phyloP scores from a whole-genome alignment of 129 eudicot species.

The Lactuca saligna region DNA sequence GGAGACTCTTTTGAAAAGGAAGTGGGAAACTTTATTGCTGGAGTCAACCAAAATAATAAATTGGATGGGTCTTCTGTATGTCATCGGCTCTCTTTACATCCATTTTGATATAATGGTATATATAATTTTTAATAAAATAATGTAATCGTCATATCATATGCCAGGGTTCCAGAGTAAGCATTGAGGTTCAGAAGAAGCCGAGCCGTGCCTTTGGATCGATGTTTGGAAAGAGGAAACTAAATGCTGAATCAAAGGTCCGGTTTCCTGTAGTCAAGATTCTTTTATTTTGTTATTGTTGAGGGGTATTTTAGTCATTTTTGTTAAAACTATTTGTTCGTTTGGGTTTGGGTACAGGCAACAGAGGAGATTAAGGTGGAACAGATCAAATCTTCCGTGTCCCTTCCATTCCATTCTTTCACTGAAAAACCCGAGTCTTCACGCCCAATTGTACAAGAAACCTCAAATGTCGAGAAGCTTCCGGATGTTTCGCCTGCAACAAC shows the following conservation, averaged over 20 bases:
- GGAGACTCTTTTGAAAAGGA: slow-evolving; percentile 36
- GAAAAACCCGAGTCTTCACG: slow-evolving; percentile 31
- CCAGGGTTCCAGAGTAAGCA: slow-evolving; percentile 69
- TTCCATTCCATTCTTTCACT: slow-evolving; percentile 63
- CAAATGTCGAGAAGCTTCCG: slow-evolving; percentile 24
- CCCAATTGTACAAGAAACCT: slow-evolving; percentile 27
- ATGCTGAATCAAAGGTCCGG: slow-evolving; percentile 49
- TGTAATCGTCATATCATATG: not conserved
- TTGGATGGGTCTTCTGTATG: slow-evolving; percentile 33
- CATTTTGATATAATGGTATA: not conserved
- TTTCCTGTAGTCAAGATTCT: not conserved
- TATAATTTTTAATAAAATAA: slow-evolving; percentile 1
- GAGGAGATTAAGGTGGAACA: slow-evolving; percentile 60
- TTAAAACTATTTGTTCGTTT: not conserved
- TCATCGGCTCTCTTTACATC: slow-evolving; percentile 6
- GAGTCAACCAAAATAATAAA: slow-evolving; percentile 39
- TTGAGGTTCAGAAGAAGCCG: slow-evolving; percentile 75
- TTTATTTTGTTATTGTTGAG: not conserved
- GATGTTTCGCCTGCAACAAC: slow-evolving; percentile 9
- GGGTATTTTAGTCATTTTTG: slow-evolving; percentile 12
- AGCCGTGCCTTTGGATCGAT: slow-evolving; percentile 83
- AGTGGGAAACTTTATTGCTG: slow-evolving; percentile 41
- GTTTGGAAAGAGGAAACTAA: slow-evolving; percentile 77
- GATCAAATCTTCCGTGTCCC: slow-evolving; percentile 47
- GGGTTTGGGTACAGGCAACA: slow-evolving; percentile 35